Evolutionary conservation across 2,329 filamentous ascomycete genomes (phyloP), one percentile per base, ranked within the genome.

Genomic region (Aphanocladium album): DNA sequence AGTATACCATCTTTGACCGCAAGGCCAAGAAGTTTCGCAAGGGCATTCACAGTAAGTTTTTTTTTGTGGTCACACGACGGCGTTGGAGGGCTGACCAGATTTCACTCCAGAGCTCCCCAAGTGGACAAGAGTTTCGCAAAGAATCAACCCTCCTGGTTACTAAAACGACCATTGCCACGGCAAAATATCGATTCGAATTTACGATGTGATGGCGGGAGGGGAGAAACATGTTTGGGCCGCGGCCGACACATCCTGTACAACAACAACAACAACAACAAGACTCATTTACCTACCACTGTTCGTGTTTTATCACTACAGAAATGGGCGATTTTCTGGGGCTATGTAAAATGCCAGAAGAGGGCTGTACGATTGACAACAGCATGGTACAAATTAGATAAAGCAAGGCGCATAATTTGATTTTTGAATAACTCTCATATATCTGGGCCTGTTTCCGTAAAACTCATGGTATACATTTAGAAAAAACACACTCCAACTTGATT

Each of bases 1-100:
- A 99, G 79, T 99, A 99, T 79, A 96, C 91, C 30, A 89, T 99
- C 70, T 99, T 98, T 76, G 93, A 96, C 76, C 88, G 93, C 69
- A 97, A 98, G 77, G 92, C 90, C 74, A 96, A 93, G 86, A 88
- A 85, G 69, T 99, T 98, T 76, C 83, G 95, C 73, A 99, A 99
- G 85, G 91, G 92, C 60, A 93, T 99, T 74, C 93, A 98, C 78
- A 98, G 93, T 96, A 83, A 69, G 91, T 86, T 51, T 51, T 51
- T 27, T 5, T 5, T 47, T 5, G 16, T 12, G 19, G 27, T 35
- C n/a, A n/a, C 27, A 19, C 27, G 41, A 47, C 7, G 17, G 14
- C 14, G n/a, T 47, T 52, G 23, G 47, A 21, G 14, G 19, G 45
- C 57, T 50, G 35, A 67, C 58, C 30, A 30, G 6, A 50, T 58